Evolutionary conservation across 768 basidiomycete genomes (phyloP).

Genomic region (Trametes cingulata): DNA sequence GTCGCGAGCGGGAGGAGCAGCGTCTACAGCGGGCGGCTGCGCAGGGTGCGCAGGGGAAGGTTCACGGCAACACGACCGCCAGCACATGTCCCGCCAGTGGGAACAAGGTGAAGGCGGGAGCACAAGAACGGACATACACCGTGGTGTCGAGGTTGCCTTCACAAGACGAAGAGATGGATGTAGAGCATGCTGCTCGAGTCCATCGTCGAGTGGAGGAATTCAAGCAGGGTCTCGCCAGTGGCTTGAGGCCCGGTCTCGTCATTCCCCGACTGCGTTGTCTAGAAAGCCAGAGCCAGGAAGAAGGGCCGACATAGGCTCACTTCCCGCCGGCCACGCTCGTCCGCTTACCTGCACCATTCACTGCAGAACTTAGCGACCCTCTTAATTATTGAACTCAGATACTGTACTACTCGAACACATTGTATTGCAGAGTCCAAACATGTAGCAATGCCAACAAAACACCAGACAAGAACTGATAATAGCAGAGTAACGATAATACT

Average conservation of each 20-base stretch:
- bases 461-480: neutral
- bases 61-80: neutral
- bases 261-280: constrained; percentile 21
- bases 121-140: neutral
- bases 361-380: too few relatives aligned
- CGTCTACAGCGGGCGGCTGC: neutral
- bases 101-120: neutral
- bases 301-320: neutral
- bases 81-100: neutral
- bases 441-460: neutral
- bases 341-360: too few relatives aligned
- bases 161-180: constrained; percentile 17
- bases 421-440: constrained; percentile 9
- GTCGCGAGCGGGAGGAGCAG: neutral
- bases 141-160: constrained; percentile 13
- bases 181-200: neutral
- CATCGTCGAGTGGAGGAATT: constrained; percentile 11
- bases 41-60: neutral
- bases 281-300: constrained; percentile 25
- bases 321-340: neutral
- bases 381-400: too few relatives aligned
- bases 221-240: constrained; percentile 12
- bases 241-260: constrained; percentile 19
- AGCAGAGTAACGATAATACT: constrained; percentile 7
- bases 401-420: too few relatives aligned